A percentile compares a stretch with the other conserved stretches of the same genome.
phyloP scores from a whole-genome alignment of 768 basidiomycete genomes.

The Terana coerulea region DNA sequence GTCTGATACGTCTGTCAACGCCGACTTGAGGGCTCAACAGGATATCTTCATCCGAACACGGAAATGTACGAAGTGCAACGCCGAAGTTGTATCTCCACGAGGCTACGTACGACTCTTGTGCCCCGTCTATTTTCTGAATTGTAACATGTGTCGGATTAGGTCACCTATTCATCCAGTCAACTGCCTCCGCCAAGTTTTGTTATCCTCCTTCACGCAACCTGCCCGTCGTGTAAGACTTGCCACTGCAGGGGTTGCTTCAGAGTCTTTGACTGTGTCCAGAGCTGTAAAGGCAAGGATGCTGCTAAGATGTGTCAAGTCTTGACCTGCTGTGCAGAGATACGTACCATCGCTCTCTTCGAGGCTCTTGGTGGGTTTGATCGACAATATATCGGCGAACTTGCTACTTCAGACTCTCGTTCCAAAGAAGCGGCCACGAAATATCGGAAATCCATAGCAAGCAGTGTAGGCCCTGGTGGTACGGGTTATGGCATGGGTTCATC shows the following conservation, averaged over 20 bases:
- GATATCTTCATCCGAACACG: constrained; percentile 34
- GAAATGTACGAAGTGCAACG: constrained; percentile 36
- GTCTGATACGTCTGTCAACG: constrained; percentile 26
- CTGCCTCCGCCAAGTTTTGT: constrained; percentile 23
- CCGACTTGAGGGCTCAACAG: constrained; percentile 30
- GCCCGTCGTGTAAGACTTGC: constrained; percentile 38
- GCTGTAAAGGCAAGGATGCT: constrained; percentile 39
- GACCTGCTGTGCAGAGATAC: constrained; percentile 43
- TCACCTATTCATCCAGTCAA: constrained; percentile 21
- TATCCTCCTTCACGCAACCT: constrained; percentile 40
- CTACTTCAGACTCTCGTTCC: constrained; percentile 36
- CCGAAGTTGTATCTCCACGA: constrained; percentile 34
- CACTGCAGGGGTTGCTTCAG: constrained; percentile 50
- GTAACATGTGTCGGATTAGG: constrained; percentile 16
- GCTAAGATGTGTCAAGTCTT: constrained; percentile 32
- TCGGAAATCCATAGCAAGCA: constrained; percentile 9
- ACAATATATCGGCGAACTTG: constrained; percentile 39
- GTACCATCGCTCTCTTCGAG: constrained; percentile 51
- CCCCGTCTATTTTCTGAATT: constrained; percentile 3
- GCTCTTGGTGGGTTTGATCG: constrained; percentile 46
- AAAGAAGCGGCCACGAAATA: constrained; percentile 26
- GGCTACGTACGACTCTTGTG: constrained; percentile 36
- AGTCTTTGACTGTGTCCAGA: constrained; percentile 31
- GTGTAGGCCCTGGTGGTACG: constrained; percentile 51
- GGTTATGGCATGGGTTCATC: constrained; percentile 39